phyloP scores from a whole-genome alignment of 2,329 filamentous ascomycete species.

The Pyricularia sp. region DNA sequence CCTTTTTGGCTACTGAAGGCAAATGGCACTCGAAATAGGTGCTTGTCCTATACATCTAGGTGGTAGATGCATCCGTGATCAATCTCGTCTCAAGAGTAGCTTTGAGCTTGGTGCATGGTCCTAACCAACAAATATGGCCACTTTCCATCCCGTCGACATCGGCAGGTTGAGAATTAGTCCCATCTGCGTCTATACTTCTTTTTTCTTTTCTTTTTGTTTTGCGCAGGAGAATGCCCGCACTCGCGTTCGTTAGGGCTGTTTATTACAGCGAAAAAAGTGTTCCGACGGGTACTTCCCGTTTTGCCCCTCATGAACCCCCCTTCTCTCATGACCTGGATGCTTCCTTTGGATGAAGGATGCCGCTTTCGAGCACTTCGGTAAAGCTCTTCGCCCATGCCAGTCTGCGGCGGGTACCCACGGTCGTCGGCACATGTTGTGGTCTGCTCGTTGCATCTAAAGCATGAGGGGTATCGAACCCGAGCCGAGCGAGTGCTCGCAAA shows the following conservation, averaged over 20 bases:
- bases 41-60: background rate
- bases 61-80: background rate
- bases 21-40: background rate
- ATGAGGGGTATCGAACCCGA: conserved; percentile 28
- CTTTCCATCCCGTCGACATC: background rate
- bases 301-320: no score
- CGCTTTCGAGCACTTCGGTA: conserved; percentile 25
- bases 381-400: conserved; percentile 35
- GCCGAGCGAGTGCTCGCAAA: conserved; percentile 24
- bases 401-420: conserved; percentile 2
- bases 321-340: background rate
- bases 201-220: no score
- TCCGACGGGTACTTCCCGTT: no score
- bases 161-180: background rate
- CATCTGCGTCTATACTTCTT: no score
- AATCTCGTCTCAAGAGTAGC: background rate
- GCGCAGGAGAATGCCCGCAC: no score
- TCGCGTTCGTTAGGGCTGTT: no score
- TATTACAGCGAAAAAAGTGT: background rate
- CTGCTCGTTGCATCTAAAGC: conserved; percentile 14
- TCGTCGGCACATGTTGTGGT: background rate
- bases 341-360: background rate
- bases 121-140: background rate
- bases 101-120: background rate
- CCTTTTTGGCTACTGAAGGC: background rate